Conservation (phyloP, 2,329 filamentous ascomycete genomes). For the Apiospora aurea region DNA sequence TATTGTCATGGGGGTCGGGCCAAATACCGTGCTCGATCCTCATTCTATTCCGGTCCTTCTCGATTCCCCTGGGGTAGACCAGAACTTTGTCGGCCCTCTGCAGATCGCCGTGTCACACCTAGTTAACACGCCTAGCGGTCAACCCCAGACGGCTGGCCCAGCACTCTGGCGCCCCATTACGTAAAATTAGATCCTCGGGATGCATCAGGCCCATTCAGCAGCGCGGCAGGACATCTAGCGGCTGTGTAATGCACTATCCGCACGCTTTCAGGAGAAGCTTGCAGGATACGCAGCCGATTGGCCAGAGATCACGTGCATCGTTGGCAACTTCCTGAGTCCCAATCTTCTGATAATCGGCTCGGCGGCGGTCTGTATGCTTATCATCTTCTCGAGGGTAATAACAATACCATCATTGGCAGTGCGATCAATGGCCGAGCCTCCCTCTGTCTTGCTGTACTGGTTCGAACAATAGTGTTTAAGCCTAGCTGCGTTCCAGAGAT, state of each 20-base stretch:
- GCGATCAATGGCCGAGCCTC: constrained; percentile 42
- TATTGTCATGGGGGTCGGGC: not conserved
- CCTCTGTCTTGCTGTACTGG: constrained; percentile 53
- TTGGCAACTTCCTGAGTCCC: not conserved
- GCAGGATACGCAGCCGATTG: constrained; percentile 42
- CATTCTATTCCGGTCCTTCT: not conserved
- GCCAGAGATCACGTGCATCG: constrained; percentile 44
- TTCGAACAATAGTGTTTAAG: constrained; percentile 48
- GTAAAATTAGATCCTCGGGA: constrained; percentile 35
- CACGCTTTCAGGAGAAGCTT: constrained; percentile 33
- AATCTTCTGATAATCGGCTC: constrained; percentile 36
- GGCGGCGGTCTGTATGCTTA: constrained; percentile 41
- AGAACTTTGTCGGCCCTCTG: constrained; percentile 63
- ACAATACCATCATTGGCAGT: constrained; percentile 49
- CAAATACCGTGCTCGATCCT: not conserved
- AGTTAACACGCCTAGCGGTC: constrained; percentile 40
- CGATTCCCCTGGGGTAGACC: constrained; percentile 66
- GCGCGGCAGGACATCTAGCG: constrained; percentile 36
- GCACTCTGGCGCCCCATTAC: constrained; percentile 32
- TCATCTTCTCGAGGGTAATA: constrained; percentile 50
- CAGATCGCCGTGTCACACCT: constrained; percentile 43
- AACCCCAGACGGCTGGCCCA: constrained; percentile 36
- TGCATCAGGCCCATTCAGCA: constrained; percentile 38
- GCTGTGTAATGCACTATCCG: constrained; percentile 32
- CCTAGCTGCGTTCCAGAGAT: constrained; percentile 48